These are phyloP conservation scores for Tolypocladium amazonense DNA, from an alignment of 2,329 filamentous ascomycete species.

Conservation along the genomic window DNA sequence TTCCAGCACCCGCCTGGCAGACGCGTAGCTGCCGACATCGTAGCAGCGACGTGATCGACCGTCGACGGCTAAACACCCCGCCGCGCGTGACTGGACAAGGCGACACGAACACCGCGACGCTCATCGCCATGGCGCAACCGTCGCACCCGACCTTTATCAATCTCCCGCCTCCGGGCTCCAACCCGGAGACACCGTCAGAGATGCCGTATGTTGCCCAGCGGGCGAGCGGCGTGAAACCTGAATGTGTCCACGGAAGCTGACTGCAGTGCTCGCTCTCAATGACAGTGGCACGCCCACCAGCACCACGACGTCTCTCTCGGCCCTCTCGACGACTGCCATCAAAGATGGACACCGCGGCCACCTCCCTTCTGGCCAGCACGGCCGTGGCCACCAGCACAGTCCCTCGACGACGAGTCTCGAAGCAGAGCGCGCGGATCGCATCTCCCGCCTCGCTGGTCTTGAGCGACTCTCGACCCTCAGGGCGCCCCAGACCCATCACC, in stretches of 20 bases:
- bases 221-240: not conserved
- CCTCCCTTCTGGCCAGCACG: constrained; percentile 41
- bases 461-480: constrained; percentile 76
- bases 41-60: not conserved
- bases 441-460: constrained; percentile 86
- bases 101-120: not conserved
- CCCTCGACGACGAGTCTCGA: constrained; percentile 64
- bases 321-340: constrained; percentile 87
- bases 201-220: constrained; percentile 57
- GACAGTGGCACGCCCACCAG: constrained; percentile 73
- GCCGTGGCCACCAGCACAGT: constrained; percentile 48
- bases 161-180: constrained; percentile 70
- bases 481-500: constrained; percentile 22
- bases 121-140: constrained; percentile 25
- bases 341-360: constrained; percentile 91
- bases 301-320: constrained; percentile 81
- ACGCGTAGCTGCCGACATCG: not conserved
- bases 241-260: not conserved
- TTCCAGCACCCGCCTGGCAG: not conserved
- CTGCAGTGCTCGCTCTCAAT: not conserved
- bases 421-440: constrained; percentile 87
- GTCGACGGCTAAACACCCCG: not conserved
- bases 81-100: not conserved
- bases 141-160: constrained; percentile 64
- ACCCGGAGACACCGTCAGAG: constrained; percentile 78